phyloP scores from a whole-genome alignment of 75 land plant genomes.

The Adiantum capillusveneris region DNA sequence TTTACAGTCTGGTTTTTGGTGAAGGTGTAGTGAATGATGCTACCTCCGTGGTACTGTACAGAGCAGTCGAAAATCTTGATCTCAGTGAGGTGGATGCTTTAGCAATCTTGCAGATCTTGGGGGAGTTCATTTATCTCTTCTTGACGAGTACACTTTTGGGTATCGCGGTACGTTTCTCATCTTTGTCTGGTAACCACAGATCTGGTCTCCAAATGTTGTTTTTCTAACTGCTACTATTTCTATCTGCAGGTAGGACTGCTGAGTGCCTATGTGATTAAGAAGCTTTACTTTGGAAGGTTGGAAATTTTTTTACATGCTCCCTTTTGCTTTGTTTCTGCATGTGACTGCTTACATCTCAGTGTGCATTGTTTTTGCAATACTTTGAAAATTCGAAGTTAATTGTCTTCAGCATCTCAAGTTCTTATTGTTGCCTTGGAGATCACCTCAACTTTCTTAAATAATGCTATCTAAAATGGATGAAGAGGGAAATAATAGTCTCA shows the following conservation, averaged over 20 bases:
- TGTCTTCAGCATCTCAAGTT: no score
- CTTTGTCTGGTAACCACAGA: no score
- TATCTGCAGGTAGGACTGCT: conserved; percentile 17
- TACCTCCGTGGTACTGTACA: conserved; percentile 30
- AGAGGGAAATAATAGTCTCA: no score
- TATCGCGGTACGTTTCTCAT: conserved; percentile 8
- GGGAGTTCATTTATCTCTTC: conserved; percentile 27
- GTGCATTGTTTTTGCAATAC: no score
- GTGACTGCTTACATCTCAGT: no score
- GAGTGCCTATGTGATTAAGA: conserved; percentile 36
- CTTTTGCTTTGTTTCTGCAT: no score
- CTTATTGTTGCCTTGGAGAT: no score
- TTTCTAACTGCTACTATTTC: background rate
- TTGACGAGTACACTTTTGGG: conserved; percentile 24
- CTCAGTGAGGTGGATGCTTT: conserved; percentile 6
- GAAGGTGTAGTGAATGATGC: conserved; percentile 42
- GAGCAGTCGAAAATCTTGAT: conserved; percentile 26
- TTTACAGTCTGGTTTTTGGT: conserved; percentile 36
- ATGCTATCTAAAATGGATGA: no score
- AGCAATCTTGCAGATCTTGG: conserved; percentile 17
- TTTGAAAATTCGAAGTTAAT: no score
- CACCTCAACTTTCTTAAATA: no score
- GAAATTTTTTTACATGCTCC: background rate
- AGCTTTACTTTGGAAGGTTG: conserved; percentile 32
- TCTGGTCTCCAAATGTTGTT: no score